Conservation (phyloP, 345 rosid species). For the Hypericum androsaemum region DNA sequence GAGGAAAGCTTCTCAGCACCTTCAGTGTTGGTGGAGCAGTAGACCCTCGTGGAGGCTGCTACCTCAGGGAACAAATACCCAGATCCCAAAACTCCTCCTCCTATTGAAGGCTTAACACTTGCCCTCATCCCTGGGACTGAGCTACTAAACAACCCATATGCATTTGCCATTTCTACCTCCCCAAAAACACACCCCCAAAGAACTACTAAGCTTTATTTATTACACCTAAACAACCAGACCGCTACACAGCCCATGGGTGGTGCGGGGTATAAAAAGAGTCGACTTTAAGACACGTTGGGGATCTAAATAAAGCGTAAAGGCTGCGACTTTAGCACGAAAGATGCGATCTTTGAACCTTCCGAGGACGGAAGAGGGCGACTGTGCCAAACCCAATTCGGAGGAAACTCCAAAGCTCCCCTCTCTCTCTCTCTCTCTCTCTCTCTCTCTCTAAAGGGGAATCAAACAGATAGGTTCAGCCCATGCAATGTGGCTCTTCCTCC, state of each 20-base stretch:
- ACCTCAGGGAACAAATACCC: slow-evolving; percentile 38
- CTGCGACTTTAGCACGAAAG: no score
- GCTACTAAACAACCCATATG: slow-evolving; percentile 61
- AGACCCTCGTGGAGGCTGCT: slow-evolving; percentile 34
- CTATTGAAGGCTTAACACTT: slow-evolving; percentile 35
- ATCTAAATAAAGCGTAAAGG: background rate
- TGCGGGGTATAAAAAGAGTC: no score
- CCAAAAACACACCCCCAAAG: background rate
- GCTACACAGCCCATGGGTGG: no score
- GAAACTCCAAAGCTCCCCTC: slow-evolving; percentile 39
- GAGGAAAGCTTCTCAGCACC: slow-evolving; percentile 43
- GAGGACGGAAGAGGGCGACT: slow-evolving; percentile 24
- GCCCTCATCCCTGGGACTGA: slow-evolving; percentile 43
- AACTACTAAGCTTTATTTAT: background rate
- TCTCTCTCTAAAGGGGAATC: background rate
- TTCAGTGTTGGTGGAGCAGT: slow-evolving; percentile 41
- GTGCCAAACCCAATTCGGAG: slow-evolving; percentile 30
- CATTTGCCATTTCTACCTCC: slow-evolving; percentile 52
- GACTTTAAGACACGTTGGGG: no score
- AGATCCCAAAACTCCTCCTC: slow-evolving; percentile 44
- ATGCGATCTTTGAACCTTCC: slow-evolving; percentile 28
- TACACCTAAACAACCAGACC: no score
- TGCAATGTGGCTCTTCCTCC: slow-evolving; percentile 1
- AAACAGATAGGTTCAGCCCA: background rate
- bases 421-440: slow-evolving; percentile 1